Evolutionary conservation across 2,329 filamentous ascomycete genomes (phyloP), one percentile per base, ranked within the genome.

Genomic region (Shiraia bambusicola): DNA sequence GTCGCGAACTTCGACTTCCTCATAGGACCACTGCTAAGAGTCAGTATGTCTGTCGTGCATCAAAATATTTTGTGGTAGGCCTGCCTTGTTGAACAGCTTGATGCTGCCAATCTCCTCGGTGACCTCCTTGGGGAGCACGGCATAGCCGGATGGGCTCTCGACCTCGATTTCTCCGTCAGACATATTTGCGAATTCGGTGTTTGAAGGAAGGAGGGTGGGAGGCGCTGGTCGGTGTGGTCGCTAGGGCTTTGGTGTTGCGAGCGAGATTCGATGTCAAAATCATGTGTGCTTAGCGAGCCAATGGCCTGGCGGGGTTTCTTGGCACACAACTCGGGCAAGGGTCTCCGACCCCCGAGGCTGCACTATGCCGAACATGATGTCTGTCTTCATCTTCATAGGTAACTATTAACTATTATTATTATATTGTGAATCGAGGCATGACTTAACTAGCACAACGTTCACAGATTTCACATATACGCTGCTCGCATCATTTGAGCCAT

Each of bases 1-100:
- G 76, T 98, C 93, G 76, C 92, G 86, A 78, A 98, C 93, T 83
- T 98, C 93, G 72, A 98, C 92, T 85, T 97, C 88, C 75, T 93
- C 93, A 79, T 97, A 98, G 78, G 78, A 85, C 84, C 91, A 95
- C 79, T 60, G 50, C 43, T 24, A 33, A 31, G 3, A 45, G 50
- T 60, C 49, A 60, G 50, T 26, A 36, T 22, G 10, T 16, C 43
- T 22, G 10, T 16, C 43, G 36, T 5, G 22, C 37, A 40, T 32
- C n/a, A 25, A 34, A 24, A 22, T 32, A 34, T 14, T 42, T 45
- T 37, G 47, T 26, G 22, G 35, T 45, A 31, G 37, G 43, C 57
- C 36, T 58, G 52, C 57, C 57, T 94, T 95, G 86, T 93, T 94
- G 84, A 95, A 95, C 69, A 95, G 83, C 86, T 95, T 95, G 75